A percentile compares a stretch with the other conserved stretches of the same genome.
Evolutionary conservation across 163 green algal genomes (phyloP).

Genomic region (Volvox carteri): DNA sequence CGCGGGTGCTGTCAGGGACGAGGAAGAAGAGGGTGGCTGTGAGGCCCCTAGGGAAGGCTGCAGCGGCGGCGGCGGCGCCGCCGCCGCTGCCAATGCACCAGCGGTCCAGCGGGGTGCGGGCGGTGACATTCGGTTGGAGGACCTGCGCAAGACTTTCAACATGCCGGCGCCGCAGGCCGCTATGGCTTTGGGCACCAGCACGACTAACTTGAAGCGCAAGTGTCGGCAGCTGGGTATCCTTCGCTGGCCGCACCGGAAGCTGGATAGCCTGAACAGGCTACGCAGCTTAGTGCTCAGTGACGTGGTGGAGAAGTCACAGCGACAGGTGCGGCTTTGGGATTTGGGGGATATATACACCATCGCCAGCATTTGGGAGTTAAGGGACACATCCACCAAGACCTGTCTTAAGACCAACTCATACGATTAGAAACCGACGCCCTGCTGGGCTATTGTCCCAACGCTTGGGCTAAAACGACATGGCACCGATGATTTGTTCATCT

Average conservation of each 20-base stretch:
- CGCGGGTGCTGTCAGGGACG: not conserved
- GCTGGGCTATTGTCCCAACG: too few relatives aligned
- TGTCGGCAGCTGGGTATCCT: conserved; percentile 24
- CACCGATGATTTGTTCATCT: too few relatives aligned
- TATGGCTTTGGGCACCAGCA: not conserved
- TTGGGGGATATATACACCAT: too few relatives aligned
- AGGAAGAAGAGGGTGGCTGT: not conserved
- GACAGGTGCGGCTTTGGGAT: not conserved
- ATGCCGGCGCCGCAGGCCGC: conserved; percentile 7
- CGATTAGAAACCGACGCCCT: too few relatives aligned
- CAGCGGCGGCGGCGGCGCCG: not conserved
- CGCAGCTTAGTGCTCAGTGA: not conserved
- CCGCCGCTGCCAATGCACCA: not conserved
- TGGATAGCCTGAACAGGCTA: not conserved
- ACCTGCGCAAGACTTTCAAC: not conserved
- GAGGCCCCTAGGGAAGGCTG: not conserved
- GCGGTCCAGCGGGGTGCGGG: not conserved
- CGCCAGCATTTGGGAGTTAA: too few relatives aligned
- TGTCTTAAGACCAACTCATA: too few relatives aligned
- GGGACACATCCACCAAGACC: too few relatives aligned
- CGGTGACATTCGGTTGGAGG: not conserved
- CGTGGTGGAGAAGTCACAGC: not conserved
- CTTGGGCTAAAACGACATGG: too few relatives aligned
- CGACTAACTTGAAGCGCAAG: conserved; percentile 30
- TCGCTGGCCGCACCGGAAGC: conserved; percentile 30